Evolutionary conservation across 2,329 filamentous ascomycete genomes (phyloP).

Genomic region (Phialocephala sp.): DNA sequence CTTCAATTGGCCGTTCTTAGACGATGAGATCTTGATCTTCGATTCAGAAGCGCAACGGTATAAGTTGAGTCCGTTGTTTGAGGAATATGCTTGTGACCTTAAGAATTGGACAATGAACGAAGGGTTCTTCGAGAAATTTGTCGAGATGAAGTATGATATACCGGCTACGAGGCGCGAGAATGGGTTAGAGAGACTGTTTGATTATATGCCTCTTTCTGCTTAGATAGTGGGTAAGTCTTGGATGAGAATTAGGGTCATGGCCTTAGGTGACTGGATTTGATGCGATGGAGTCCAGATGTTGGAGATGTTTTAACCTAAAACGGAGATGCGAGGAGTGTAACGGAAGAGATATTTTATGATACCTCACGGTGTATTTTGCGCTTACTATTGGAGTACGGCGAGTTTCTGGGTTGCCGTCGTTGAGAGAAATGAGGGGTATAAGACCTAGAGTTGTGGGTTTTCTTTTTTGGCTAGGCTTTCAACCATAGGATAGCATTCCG

Average conservation of each 20-base stretch:
- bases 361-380: no score
- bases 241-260: no score
- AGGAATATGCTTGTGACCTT: neutral
- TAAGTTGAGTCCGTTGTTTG: neutral
- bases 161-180: neutral
- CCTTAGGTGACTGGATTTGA: neutral
- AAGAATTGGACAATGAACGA: slow-evolving; percentile 5
- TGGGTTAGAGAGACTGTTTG: slow-evolving; percentile 3
- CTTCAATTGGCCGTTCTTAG: neutral
- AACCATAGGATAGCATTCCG: no score
- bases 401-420: no score
- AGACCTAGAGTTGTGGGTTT: no score
- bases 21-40: slow-evolving; percentile 1
- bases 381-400: no score
- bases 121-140: slow-evolving; percentile 4
- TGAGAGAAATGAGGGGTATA: no score
- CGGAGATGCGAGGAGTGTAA: no score
- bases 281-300: no score
- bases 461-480: no score
- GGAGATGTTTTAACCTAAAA: no score
- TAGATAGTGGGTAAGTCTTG: neutral
- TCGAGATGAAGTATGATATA: slow-evolving; percentile 1
- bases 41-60: neutral
- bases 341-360: no score
- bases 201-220: slow-evolving; percentile 1